Base-by-base conservation (phyloP, 495 filamentous ascomycete species). In the Penicillium goetzii region DNA sequence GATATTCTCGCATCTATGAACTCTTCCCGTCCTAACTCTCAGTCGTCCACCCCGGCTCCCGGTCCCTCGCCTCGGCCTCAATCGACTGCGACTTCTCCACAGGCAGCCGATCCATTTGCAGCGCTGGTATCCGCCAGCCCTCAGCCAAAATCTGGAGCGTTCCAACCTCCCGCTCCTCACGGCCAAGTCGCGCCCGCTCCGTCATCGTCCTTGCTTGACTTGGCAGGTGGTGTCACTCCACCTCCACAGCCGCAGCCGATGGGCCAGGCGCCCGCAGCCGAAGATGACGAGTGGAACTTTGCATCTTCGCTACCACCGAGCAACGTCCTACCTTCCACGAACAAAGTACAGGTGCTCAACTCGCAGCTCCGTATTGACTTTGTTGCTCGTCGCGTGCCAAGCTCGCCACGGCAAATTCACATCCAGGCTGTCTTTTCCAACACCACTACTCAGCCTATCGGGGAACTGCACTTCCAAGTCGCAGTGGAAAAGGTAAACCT, bases 401-500 rank as follows among this genome's bases (percentile, higher is more conserved):
- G 66, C 47, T 59, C 72, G 53, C 66, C 78, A 17, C 74, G 80
- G 12, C 80, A 83, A 21, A 82, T 91, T 36, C 74, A 84, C 23
- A 80, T 91, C 34, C 77, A 81, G 40, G 88, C 85, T 28, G 73
- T 77, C 10, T 97, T 97, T 69, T 92, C 90, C 17, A 98, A 96
- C 68, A 87, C 84, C 56, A 89, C 88, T 3, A 80, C 83, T 26
- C 84, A 89, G 65, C 81, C 84, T 0, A 84, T 99, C 41, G 81
- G 84, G 1, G 92, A 96, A 51, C 78, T 98, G 41, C 92, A 93
- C 51, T 97, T 97, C 71, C 91, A 96, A 74, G 83, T 94, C 58
- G 95, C 95, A 4, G 94, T 97, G 9, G 93, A 93, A 38, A 97
- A 93, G 86, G 95, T 96, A 79, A 67, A n/a, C n/a, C n/a, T n/a